Evolutionary conservation across 805 yeast genomes (phyloP).

Genomic region (Alloascoidea hylecoeti): DNA sequence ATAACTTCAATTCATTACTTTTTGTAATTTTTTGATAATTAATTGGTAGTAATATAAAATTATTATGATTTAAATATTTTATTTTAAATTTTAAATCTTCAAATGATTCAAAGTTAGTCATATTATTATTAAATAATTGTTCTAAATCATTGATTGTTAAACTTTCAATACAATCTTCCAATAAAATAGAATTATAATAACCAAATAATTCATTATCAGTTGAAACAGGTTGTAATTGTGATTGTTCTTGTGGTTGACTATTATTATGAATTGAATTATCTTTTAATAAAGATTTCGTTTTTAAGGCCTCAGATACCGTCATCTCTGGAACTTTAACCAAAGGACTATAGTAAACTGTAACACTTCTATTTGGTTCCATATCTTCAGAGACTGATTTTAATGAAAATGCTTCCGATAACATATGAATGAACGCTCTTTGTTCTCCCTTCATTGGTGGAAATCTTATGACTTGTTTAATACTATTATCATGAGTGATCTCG

Average conservation of each 20-base stretch:
- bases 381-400: slow-evolving; percentile 66
- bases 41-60: neutral
- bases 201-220: too few relatives aligned
- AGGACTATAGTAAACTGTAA: slow-evolving; percentile 32
- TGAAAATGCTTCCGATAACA: slow-evolving; percentile 42
- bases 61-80: neutral
- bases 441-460: slow-evolving; percentile 63
- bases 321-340: slow-evolving; percentile 22
- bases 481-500: slow-evolving; percentile 13
- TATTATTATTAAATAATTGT: too few relatives aligned
- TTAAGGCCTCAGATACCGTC: neutral
- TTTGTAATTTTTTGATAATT: neutral
- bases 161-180: neutral
- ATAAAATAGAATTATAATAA: neutral
- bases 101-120: neutral
- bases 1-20: neutral
- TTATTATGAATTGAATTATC: too few relatives aligned
- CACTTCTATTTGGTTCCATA: slow-evolving; percentile 66
- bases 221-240: too few relatives aligned
- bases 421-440: slow-evolving; percentile 61
- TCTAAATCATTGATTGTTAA: neutral
- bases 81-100: neutral
- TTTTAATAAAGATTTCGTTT: neutral
- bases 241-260: too few relatives aligned
- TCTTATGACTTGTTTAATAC: slow-evolving; percentile 27